A percentile compares a stretch with the other conserved stretches of the same genome.
phyloP scores from a whole-genome alignment of 805 yeast species.

The Myxozyma monticola region DNA sequence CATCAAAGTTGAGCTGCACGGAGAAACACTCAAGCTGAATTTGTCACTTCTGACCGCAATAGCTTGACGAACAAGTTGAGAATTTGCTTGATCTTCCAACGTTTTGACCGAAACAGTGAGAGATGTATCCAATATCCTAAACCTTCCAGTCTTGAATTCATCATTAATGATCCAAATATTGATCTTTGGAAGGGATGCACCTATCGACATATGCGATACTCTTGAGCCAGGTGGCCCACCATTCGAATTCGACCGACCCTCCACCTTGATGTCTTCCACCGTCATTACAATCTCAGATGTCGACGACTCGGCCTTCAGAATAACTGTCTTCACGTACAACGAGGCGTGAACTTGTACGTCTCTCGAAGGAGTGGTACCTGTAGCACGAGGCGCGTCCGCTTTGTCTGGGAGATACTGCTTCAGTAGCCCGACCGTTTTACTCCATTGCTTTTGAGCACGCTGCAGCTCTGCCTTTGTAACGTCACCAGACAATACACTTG shows the following conservation, averaged over 20 bases:
- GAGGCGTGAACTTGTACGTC: conserved; percentile 10
- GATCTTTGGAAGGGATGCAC: conserved; percentile 15
- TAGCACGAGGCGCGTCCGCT: not conserved
- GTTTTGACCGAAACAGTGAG: conserved; percentile 18
- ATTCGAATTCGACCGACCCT: conserved; percentile 3
- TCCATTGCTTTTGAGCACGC: conserved; percentile 23
- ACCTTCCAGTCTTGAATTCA: conserved; percentile 14
- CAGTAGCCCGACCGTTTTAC: conserved; percentile 1
- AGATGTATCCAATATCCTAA: conserved; percentile 18
- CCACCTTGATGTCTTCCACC: conserved; percentile 19
- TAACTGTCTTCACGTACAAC: conserved; percentile 11
- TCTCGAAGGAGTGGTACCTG: not conserved
- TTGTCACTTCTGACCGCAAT: conserved; percentile 12
- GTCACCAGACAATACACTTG: conserved; percentile 27
- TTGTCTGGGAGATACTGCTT: not conserved
- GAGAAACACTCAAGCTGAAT: conserved; percentile 14
- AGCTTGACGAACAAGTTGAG: conserved; percentile 4
- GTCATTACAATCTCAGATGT: conserved; percentile 14
- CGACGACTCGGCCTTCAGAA: conserved; percentile 14
- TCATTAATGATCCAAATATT: conserved; percentile 5
- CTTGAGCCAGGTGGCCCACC: not conserved
- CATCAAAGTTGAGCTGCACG: conserved; percentile 23
- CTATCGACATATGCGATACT: conserved; percentile 2
- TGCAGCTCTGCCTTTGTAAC: conserved; percentile 20
- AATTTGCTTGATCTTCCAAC: not conserved